Conservation (phyloP, 805 yeast genomes). For the Scheffersomyces amazonensis region DNA sequence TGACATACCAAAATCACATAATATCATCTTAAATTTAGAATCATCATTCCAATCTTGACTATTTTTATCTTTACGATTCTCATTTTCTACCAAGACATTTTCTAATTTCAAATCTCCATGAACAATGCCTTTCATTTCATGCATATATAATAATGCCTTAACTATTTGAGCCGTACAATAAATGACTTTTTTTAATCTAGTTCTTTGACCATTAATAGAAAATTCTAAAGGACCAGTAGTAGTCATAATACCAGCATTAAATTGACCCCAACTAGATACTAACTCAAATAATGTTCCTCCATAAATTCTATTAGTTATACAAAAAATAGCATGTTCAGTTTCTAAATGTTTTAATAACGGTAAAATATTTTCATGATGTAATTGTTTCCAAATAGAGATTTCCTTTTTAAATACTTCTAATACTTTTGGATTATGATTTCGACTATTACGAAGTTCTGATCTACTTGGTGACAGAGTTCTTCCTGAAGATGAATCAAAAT, state of each 20-base stretch:
- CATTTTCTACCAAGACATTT: slow-evolving; percentile 61
- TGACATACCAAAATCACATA: slow-evolving; percentile 92
- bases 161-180: slow-evolving; percentile 51
- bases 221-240: slow-evolving; percentile 27
- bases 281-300: slow-evolving; percentile 83
- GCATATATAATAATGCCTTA: slow-evolving; percentile 59
- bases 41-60: too few relatives aligned
- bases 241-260: slow-evolving; percentile 21
- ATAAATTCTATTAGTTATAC: slow-evolving; percentile 63
- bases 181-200: slow-evolving; percentile 32
- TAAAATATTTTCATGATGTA: slow-evolving; percentile 64
- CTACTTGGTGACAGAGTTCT: slow-evolving; percentile 1
- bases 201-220: slow-evolving; percentile 19
- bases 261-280: slow-evolving; percentile 64
- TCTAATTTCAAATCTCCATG: slow-evolving; percentile 86
- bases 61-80: too few relatives aligned
- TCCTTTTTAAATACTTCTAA: slow-evolving; percentile 66
- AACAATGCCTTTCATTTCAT: slow-evolving; percentile 51
- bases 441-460: background rate
- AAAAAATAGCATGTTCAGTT: slow-evolving; percentile 61
- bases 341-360: slow-evolving; percentile 62
- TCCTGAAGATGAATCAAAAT: slow-evolving; percentile 10
- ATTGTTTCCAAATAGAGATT: slow-evolving; percentile 67
- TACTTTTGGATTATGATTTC: slow-evolving; percentile 40
- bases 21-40: slow-evolving; percentile 36